Evolutionary conservation across 768 basidiomycete species (phyloP), one percentile per base, ranked within the genome.

Genomic region (Suillus subalutaceus): DNA sequence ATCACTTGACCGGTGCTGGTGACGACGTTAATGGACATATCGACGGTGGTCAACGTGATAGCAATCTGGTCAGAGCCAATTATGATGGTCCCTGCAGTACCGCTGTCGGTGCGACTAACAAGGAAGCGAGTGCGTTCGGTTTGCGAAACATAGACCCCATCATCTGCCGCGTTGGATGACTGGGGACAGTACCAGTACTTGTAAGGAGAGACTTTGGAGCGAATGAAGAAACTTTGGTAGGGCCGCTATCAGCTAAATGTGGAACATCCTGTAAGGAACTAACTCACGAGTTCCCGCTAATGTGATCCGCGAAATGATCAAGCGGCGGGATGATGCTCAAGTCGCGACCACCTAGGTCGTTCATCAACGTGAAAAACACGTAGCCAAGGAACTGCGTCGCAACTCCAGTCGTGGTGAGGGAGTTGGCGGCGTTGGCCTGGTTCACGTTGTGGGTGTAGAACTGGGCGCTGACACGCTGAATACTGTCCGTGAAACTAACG

Each of bases 281-380:
- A 20, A 32, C 62, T 62, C 26, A 62, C 43, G 43, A 50, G 8
- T 62, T 53, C 43, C 44, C 62, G 18, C 62, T 53, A 32, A 62
- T 18, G 20, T 50, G 15, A 10, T 62, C 44, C 37, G 5, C 23
- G 20, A 2, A 20, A 30, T 53, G 40, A 23, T 3, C 18, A 46
- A 18, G 7, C 18, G 62, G 20, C 15, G 62, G 43, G 43, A 53
- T 53, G 62, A 20, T 2, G 48, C 13, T 46, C 23, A 32, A 16
- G 4, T 4, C 2, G 10, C 62, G 38, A 62, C 44, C 62, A 53
- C 13, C 46, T 48, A 20, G n/a, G 43, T 62, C 43, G 44, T 46
- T 2, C 38, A 62, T 0, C 38, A 62, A 40, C 7, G 30, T 32
- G 18, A 62, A 62, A 48, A 62, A 23, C n/a, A 55, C 30, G 9